Percentiles rank a stretch among this genome's conserved stretches.
phyloP scores from a whole-genome alignment of 805 yeast species.

The Candida stauntonica region DNA sequence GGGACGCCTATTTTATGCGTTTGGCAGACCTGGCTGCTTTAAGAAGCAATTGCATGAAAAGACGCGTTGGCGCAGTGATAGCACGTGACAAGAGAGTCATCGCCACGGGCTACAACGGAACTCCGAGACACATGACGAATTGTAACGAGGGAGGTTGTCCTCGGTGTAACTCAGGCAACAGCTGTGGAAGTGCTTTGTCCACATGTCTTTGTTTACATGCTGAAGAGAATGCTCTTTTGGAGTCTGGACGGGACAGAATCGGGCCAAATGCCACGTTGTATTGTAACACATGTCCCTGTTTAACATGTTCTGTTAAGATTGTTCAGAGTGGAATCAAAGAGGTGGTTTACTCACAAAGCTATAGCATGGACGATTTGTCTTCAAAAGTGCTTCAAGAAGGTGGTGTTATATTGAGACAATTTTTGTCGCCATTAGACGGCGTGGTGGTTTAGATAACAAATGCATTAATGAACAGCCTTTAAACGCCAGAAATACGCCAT shows the following conservation, averaged over 20 bases:
- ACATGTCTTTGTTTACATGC: slow-evolving; percentile 96
- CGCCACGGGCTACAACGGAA: slow-evolving; percentile 97
- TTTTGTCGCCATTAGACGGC: slow-evolving; percentile 28
- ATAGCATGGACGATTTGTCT: slow-evolving; percentile 85
- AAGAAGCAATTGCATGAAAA: slow-evolving; percentile 93
- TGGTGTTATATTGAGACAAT: slow-evolving; percentile 67
- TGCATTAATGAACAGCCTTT: background rate
- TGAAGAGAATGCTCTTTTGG: slow-evolving; percentile 92
- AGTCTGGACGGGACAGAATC: slow-evolving; percentile 87
- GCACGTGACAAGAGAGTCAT: slow-evolving; percentile 81
- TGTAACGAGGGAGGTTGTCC: slow-evolving; percentile 96
- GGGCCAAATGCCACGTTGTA: slow-evolving; percentile 64
- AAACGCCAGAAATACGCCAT: too few relatives aligned
- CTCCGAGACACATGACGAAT: slow-evolving; percentile 82
- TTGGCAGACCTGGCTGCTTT: slow-evolving; percentile 90
- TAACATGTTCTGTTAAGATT: slow-evolving; percentile 92
- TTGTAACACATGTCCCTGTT: slow-evolving; percentile 96
- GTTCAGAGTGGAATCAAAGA: slow-evolving; percentile 89
- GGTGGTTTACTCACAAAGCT: slow-evolving; percentile 89
- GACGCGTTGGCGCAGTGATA: slow-evolving; percentile 95
- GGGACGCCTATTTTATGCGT: slow-evolving; percentile 96
- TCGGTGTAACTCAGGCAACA: slow-evolving; percentile 73
- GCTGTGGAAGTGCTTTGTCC: slow-evolving; percentile 58
- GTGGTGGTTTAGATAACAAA: slow-evolving; percentile 9
- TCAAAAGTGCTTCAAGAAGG: slow-evolving; percentile 70